Evolutionary conservation across 768 basidiomycete genomes (phyloP).

Genomic region (Boletus eberwhitei): DNA sequence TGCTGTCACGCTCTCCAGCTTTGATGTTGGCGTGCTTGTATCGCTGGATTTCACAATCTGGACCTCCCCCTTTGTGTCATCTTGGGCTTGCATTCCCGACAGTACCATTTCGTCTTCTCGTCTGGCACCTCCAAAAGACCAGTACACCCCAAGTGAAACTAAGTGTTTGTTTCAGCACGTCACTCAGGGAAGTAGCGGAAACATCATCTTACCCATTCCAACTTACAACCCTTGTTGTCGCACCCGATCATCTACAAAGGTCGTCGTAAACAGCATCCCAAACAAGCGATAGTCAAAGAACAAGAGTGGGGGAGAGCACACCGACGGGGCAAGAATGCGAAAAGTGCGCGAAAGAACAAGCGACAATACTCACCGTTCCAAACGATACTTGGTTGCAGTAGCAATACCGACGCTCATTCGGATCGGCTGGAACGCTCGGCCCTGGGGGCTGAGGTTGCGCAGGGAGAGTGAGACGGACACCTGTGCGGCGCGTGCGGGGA

Average conservation of each 20-base stretch:
- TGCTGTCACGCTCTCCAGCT: not conserved
- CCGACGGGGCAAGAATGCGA: not conserved
- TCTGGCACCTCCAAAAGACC: slow-evolving; percentile 56
- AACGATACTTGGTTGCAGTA: slow-evolving; percentile 78
- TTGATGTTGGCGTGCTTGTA: not conserved
- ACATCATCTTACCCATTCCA: slow-evolving; percentile 72
- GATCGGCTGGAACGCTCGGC: slow-evolving; percentile 32
- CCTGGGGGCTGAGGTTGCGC: slow-evolving; percentile 18
- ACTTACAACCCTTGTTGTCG: slow-evolving; percentile 64
- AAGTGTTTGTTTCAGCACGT: not conserved
- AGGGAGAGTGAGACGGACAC: slow-evolving; percentile 37
- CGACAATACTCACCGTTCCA: slow-evolving; percentile 58
- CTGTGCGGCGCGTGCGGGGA: slow-evolving; percentile 22
- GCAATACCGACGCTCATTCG: slow-evolving; percentile 67
- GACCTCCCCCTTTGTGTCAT: slow-evolving; percentile 36
- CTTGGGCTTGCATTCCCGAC: slow-evolving; percentile 54
- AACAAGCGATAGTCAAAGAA: not conserved
- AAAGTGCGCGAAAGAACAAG: not conserved
- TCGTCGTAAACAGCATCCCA: not conserved
- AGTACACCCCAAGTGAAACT: slow-evolving; percentile 77
- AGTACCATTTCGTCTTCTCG: slow-evolving; percentile 63
- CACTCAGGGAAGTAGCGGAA: not conserved
- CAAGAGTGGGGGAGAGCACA: not conserved
- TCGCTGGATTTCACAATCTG: slow-evolving; percentile 15
- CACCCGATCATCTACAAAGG: slow-evolving; percentile 80